Conservation (phyloP, 495 filamentous ascomycete species). For the Podospora pseudoanserina region DNA sequence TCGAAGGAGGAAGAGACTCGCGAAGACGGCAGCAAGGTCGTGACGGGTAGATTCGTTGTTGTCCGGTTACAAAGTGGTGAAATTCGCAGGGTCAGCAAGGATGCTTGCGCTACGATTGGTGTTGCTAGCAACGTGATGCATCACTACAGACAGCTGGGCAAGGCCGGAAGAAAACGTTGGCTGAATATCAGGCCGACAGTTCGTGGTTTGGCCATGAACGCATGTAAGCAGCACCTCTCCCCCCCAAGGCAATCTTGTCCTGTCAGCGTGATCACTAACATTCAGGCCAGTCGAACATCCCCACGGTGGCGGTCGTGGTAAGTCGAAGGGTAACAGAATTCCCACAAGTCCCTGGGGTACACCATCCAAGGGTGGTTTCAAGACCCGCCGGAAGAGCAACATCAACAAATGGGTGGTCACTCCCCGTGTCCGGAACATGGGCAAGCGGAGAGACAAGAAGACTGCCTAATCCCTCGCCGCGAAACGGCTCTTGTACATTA, state of each 20-base stretch:
- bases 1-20: slow-evolving; percentile 73
- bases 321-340: slow-evolving; percentile 95
- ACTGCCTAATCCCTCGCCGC: slow-evolving; percentile 23
- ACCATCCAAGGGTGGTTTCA: slow-evolving; percentile 93
- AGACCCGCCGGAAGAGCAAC: slow-evolving; percentile 75
- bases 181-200: slow-evolving; percentile 91
- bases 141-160: slow-evolving; percentile 85
- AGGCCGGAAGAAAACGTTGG: slow-evolving; percentile 90
- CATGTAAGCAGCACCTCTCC: slow-evolving; percentile 49
- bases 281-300: slow-evolving; percentile 69
- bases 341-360: slow-evolving; percentile 95
- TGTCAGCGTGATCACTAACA: slow-evolving; percentile 29
- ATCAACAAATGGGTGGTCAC: slow-evolving; percentile 78
- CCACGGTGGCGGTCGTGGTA: slow-evolving; percentile 96
- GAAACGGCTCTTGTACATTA: slow-evolving; percentile 30
- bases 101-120: slow-evolving; percentile 91
- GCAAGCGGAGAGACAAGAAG: slow-evolving; percentile 59
- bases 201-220: slow-evolving; percentile 96
- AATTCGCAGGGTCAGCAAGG: slow-evolving; percentile 77
- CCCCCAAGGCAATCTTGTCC: slow-evolving; percentile 1
- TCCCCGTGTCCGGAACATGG: slow-evolving; percentile 71
- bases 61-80: slow-evolving; percentile 90
- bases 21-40: slow-evolving; percentile 49
- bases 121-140: slow-evolving; percentile 89
- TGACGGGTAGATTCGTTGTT: slow-evolving; percentile 65